Base-by-base conservation (phyloP, 371 early-diverging fungal species). In the Mucor saturninus region DNA sequence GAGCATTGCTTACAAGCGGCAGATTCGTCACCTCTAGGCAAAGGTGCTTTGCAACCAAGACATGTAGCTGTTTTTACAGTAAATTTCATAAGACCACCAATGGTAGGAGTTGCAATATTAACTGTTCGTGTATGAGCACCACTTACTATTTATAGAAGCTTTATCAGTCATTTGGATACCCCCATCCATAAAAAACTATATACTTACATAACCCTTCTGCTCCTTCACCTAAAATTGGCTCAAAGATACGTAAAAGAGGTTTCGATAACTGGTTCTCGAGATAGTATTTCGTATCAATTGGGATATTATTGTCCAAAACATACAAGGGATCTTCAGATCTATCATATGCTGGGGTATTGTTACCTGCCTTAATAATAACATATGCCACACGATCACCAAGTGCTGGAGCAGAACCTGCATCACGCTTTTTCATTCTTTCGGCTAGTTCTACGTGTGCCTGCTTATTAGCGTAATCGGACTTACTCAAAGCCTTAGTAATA, bases 341-440 rank as follows among this genome's bases (percentile, higher is more conserved):
- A 67, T 99, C 99, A 70, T 99, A 98, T 4, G 98, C 95, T 30
- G 96, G 92, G 21, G 93, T 91, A 54, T 89, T 92, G 64, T 92
- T 97, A 15, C 91, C 77, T 4, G 93, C 98, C 70, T 93, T 93
- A 71, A 96, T 87, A 65, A 99, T 97, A 1, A 99, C 99, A 78
- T 99, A 99, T 0, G 98, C 94, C n/a, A 99, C 99, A 71, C 99
- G 94, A 72, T 99, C 99, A 32, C 99, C 99, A 10, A 99, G 73
- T 42, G 89, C 86, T 21, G 99, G 99, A 0, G 99, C 99, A 40
- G 96, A 95, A 9, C 98, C 96, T 21, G 98, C 89, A 77, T 99
- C 99, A 69, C 99, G 88, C 74, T 96, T 92, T 45, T 90, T 89
- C 98, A 99, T 97, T 49, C 97, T 87, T 59, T 97, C 94, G 2